Evolutionary conservation across 139 green algal genomes (phyloP), one percentile per base, ranked within the genome.

Genomic region (Pleodorina starrii): DNA sequence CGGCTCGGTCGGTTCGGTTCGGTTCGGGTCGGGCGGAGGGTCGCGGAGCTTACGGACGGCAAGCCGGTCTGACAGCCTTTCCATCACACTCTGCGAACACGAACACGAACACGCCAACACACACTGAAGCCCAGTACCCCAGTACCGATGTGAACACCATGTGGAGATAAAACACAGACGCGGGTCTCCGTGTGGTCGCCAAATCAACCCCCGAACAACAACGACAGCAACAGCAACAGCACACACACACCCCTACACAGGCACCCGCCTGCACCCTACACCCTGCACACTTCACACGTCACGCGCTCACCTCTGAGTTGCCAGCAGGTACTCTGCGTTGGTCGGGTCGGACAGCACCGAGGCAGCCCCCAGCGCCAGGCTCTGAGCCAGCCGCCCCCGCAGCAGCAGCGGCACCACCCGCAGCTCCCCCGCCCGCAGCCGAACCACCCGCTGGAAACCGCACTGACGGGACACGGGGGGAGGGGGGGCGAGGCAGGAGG

Each of bases 311-410:
- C 35, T 79, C 46, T 88, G 82, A 2, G 82, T 88, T 12, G 35
- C 9, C 19, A 51, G n/a, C 43, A 88, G 82, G 66, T 88, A 88
- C 1, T 5, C 82, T 4, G 66, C 82, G 23, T 88, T 88, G 44
- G 63, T 63, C 82, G 82, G 82, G 82, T 88, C 82, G 6, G 44
- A 43, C 32, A 19, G n/a, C 44, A 69, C 82, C 2, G 42, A 66
- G n/a, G 60, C 82, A 10, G 82, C 82, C n/a, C 82, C 82, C 44
- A 88, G 63, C 21, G 82, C 35, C 32, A 88, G 82, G 82, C 82
- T 88, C 82, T 88, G 82, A 17, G 66, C 82, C 82, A 88, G 60
- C 0, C 82, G 66, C 11, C 44, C 63, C 19, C 82, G 82, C 82
- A 88, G 42, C 82, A 88, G 82, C 82, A 80, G 82, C 66, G 82